Evolutionary conservation across 2,329 filamentous ascomycete genomes (phyloP).

Genomic region (Celoporthe dispersa): DNA sequence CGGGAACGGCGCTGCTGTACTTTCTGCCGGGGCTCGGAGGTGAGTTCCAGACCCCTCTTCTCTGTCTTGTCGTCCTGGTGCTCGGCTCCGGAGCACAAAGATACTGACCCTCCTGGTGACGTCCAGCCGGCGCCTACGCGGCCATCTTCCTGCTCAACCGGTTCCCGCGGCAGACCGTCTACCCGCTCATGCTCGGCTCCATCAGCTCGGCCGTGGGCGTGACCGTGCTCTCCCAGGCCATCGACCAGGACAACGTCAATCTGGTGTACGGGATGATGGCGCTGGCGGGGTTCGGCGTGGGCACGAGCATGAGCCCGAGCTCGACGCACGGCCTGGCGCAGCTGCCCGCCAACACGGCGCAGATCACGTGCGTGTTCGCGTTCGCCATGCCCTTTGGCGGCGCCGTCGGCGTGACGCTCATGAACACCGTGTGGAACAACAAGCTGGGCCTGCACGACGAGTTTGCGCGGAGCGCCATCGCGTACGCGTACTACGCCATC

Average conservation of each 20-base stretch:
- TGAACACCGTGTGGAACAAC: conserved; percentile 73
- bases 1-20: conserved; percentile 63
- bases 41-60: conserved; percentile 36
- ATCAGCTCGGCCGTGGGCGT: conserved; percentile 63
- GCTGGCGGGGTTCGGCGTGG: conserved; percentile 65
- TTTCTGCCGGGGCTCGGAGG: conserved; percentile 67
- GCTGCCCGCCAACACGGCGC: conserved; percentile 61
- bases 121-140: conserved; percentile 56
- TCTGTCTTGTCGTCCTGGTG: not conserved
- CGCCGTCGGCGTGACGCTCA: conserved; percentile 67
- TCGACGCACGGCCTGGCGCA: conserved; percentile 66
- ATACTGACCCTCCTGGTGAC: not conserved
- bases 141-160: conserved; percentile 64
- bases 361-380: conserved; percentile 62
- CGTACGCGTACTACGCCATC: conserved; percentile 67
- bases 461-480: conserved; percentile 54
- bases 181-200: conserved; percentile 59
- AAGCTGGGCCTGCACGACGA: conserved; percentile 32
- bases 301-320: conserved; percentile 66
- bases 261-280: conserved; percentile 70
- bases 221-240: conserved; percentile 60
- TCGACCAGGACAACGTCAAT: conserved; percentile 51
- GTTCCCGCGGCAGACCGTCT: conserved; percentile 65
- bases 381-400: conserved; percentile 67
- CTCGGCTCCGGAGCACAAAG: too few species aligned